phyloP scores from a whole-genome alignment of 2,329 filamentous ascomycete genomes.

The Fusarium buharicum region DNA sequence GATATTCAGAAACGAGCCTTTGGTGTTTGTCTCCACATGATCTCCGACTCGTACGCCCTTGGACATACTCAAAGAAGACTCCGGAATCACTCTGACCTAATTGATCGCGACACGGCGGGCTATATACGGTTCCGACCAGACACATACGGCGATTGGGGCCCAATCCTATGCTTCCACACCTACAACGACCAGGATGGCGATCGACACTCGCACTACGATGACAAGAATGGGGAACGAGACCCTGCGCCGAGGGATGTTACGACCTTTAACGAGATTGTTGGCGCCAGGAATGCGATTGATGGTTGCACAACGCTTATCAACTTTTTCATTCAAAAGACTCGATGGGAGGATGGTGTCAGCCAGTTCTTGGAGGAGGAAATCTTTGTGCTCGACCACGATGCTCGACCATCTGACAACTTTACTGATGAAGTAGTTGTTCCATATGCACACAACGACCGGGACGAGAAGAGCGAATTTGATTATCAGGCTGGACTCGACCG shows the following conservation, averaged over 20 bases:
- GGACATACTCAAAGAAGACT: constrained; percentile 26
- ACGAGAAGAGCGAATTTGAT: background rate
- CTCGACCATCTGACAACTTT: constrained; percentile 18
- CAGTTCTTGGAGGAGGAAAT: constrained; percentile 21
- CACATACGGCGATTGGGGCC: constrained; percentile 18
- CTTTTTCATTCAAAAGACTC: constrained; percentile 12
- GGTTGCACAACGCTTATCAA: constrained; percentile 16
- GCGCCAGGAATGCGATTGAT: constrained; percentile 17
- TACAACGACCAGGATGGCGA: constrained; percentile 24
- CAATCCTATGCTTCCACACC: constrained; percentile 23
- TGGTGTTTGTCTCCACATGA: constrained; percentile 28
- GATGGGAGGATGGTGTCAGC: constrained; percentile 17
- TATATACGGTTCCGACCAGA: constrained; percentile 26
- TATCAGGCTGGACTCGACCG: constrained; percentile 3
- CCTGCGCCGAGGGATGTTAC: constrained; percentile 16
- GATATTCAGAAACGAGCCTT: constrained; percentile 21
- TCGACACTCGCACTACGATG: constrained; percentile 25
- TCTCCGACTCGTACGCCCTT: constrained; percentile 31
- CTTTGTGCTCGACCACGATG: constrained; percentile 12
- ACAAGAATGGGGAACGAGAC: constrained; percentile 10
- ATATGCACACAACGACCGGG: background rate
- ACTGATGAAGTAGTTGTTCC: constrained; percentile 24
- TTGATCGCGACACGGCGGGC: constrained; percentile 15
- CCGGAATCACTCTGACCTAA: constrained; percentile 11
- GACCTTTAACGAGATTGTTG: constrained; percentile 22